Evolutionary conservation across 1,284 basidiomycete species (phyloP).

Genomic region (Microbotryomycetes sp.): DNA sequence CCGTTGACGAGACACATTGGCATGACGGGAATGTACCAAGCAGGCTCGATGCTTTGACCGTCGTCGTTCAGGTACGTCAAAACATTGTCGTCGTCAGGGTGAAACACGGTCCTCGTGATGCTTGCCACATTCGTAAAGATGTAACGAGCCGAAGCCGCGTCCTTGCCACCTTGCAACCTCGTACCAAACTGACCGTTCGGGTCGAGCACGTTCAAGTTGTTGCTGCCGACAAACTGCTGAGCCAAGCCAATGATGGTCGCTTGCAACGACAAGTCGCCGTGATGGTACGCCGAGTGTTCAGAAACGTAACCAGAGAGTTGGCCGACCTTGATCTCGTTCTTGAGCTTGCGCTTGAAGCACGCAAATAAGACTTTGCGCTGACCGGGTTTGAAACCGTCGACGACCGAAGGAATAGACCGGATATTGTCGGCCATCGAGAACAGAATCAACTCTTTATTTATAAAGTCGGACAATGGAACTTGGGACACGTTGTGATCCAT

Average conservation of each 20-base stretch:
- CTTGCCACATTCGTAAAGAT: slow-evolving; percentile 80
- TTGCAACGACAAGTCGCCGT: slow-evolving; percentile 81
- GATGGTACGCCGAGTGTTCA: slow-evolving; percentile 93
- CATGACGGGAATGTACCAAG: slow-evolving; percentile 86
- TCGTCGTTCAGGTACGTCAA: slow-evolving; percentile 84
- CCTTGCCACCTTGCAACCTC: slow-evolving; percentile 74
- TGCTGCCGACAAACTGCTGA: slow-evolving; percentile 90
- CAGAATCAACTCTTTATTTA: slow-evolving; percentile 95
- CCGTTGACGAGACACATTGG: slow-evolving; percentile 91
- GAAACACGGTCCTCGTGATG: slow-evolving; percentile 73
- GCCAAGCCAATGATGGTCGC: slow-evolving; percentile 90
- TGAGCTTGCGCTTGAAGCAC: slow-evolving; percentile 90
- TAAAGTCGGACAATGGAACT: slow-evolving; percentile 87
- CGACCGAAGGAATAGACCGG: slow-evolving; percentile 86
- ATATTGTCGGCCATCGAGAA: slow-evolving; percentile 99
- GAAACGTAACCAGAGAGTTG: slow-evolving; percentile 92
- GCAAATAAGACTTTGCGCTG: slow-evolving; percentile 95
- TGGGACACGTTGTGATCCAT: slow-evolving; percentile 82
- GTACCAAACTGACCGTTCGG: slow-evolving; percentile 98
- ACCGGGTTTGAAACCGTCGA: slow-evolving; percentile 97
- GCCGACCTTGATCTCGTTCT: slow-evolving; percentile 90
- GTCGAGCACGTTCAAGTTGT: slow-evolving; percentile 84
- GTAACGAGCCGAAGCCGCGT: slow-evolving; percentile 94
- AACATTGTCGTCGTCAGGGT: slow-evolving; percentile 75
- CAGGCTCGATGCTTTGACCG: slow-evolving; percentile 80